phyloP scores from a whole-genome alignment of 2,329 filamentous ascomycete genomes.

The Pleurostoma richardsiae region DNA sequence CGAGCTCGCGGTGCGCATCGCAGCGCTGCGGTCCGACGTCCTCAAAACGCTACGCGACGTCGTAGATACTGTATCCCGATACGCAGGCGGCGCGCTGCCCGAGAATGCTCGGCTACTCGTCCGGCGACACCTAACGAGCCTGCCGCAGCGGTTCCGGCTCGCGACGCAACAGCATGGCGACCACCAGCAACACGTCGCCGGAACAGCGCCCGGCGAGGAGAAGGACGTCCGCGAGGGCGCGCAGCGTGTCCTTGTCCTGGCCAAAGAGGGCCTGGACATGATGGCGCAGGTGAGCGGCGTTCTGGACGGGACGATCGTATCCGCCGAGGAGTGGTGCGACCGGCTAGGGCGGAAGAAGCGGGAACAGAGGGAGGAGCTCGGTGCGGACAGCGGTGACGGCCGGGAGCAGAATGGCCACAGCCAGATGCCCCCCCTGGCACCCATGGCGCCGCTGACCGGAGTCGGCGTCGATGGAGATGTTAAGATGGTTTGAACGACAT shows the following conservation, averaged over 20 bases:
- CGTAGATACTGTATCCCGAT: constrained; percentile 80
- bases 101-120: constrained; percentile 84
- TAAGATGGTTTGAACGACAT: constrained; percentile 8
- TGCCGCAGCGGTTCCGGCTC: constrained; percentile 77
- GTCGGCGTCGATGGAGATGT: constrained; percentile 9
- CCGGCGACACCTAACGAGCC: constrained; percentile 73
- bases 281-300: constrained; percentile 86
- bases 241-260: constrained; percentile 76
- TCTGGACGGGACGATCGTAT: constrained; percentile 82
- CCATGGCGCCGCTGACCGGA: constrained; percentile 6
- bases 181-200: constrained; percentile 22
- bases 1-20: constrained; percentile 58
- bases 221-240: constrained; percentile 51
- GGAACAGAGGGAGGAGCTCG: constrained; percentile 20
- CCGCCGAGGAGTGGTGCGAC: constrained; percentile 89
- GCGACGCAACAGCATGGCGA: constrained; percentile 43
- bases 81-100: constrained; percentile 85
- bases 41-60: constrained; percentile 76
- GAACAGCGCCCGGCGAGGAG: constrained; percentile 27
- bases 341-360: constrained; percentile 54
- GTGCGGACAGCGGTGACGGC: constrained; percentile 14
- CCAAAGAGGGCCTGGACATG: constrained; percentile 89
- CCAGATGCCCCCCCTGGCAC: not conserved
- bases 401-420: constrained; percentile 14
- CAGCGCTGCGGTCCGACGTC: constrained; percentile 63